These are phyloP conservation scores for Tricholomella constricta DNA, from an alignment of 768 basidiomycete genomes.

Conservation along the genomic window DNA sequence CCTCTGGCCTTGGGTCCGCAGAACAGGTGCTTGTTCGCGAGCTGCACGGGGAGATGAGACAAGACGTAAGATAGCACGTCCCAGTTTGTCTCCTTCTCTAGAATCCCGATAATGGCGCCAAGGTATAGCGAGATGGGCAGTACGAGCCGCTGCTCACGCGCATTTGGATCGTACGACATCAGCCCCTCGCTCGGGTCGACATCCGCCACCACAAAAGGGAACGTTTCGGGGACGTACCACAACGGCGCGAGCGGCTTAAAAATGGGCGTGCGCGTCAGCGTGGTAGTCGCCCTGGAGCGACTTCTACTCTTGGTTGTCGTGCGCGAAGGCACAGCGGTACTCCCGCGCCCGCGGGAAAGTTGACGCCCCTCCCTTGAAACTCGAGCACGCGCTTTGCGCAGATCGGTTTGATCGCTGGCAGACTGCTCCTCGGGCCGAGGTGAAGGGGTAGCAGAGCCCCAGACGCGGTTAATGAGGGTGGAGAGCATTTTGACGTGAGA, in stretches of 20 bases:
- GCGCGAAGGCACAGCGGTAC: constrained; percentile 40
- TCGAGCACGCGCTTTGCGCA: constrained; percentile 49
- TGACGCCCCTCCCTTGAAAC: constrained; percentile 53
- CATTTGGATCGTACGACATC: constrained; percentile 60
- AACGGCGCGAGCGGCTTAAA: constrained; percentile 47
- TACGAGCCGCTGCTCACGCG: constrained; percentile 43
- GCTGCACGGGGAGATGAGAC: constrained; percentile 87
- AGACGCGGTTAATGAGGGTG: constrained; percentile 59
- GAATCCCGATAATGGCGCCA: constrained; percentile 55
- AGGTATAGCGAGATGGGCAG: constrained; percentile 82
- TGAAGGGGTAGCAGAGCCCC: constrained; percentile 12
- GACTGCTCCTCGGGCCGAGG: constrained; percentile 15
- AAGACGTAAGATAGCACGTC: constrained; percentile 91
- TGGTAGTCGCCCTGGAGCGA: constrained; percentile 32
- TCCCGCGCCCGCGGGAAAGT: constrained; percentile 51
- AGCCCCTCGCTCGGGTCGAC: constrained; percentile 69
- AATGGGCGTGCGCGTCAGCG: constrained; percentile 27
- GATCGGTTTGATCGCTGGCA: constrained; percentile 25
- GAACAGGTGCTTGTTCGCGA: constrained; percentile 95
- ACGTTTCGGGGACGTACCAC: constrained; percentile 71
- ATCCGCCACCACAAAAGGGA: constrained; percentile 57
- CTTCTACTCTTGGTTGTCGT: constrained; percentile 12
- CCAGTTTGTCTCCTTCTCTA: constrained; percentile 84
- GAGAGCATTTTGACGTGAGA: constrained; percentile 62
- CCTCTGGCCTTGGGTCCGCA: constrained; percentile 83